Evolutionary conservation across 1,139 yeast species (phyloP).

Genomic region (Taphrina wiesneri): DNA sequence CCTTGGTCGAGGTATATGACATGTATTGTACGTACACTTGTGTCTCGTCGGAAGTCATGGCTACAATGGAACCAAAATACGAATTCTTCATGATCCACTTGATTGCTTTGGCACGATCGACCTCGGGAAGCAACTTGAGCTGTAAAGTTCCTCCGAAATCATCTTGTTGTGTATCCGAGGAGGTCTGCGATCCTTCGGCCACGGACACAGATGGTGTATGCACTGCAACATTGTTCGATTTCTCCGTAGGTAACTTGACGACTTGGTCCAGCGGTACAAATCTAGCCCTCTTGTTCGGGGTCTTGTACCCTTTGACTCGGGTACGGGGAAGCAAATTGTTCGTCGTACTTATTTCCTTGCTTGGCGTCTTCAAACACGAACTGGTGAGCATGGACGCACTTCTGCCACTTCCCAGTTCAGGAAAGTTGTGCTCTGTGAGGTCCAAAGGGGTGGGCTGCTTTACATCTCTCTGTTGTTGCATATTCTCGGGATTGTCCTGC

Average conservation of each 20-base stretch:
- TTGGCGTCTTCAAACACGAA: not conserved
- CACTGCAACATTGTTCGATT: not conserved
- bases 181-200: no score
- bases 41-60: not conserved
- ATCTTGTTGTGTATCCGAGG: not conserved
- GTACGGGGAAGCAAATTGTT: not conserved
- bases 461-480: not conserved
- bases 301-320: not conserved
- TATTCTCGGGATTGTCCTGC: not conserved
- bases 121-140: not conserved
- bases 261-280: not conserved
- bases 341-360: not conserved
- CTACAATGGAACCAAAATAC: not conserved
- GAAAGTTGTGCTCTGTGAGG: not conserved
- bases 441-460: not conserved
- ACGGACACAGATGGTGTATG: no score
- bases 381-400: not conserved
- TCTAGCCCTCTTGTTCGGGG: not conserved
- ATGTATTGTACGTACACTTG: not conserved
- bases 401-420: not conserved
- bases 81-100: not conserved
- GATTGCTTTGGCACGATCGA: not conserved
- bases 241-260: not conserved
- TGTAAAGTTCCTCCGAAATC: not conserved
- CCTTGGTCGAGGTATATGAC: not conserved